phyloP scores from a whole-genome alignment of 2,329 filamentous ascomycete genomes.

The Tolypocladium capitatum region DNA sequence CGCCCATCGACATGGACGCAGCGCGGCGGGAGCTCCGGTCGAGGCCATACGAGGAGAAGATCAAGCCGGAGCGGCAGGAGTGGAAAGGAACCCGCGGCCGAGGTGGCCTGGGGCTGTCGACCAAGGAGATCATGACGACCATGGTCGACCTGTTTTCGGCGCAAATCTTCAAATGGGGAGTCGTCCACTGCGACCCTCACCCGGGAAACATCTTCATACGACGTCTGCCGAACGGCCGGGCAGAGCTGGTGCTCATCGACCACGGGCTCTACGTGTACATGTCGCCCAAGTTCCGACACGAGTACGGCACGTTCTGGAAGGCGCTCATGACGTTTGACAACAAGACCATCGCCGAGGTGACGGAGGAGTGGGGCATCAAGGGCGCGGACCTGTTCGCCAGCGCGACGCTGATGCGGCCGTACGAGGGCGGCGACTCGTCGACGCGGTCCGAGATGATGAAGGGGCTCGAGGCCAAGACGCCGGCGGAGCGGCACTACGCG shows the following conservation, averaged over 20 bases:
- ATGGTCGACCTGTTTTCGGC: conserved; percentile 96
- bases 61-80: conserved; percentile 69
- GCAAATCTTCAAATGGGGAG: conserved; percentile 95
- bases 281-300: conserved; percentile 65
- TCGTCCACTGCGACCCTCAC: conserved; percentile 93
- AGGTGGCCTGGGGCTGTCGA: conserved; percentile 71
- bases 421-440: conserved; percentile 66
- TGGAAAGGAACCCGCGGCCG: conserved; percentile 63
- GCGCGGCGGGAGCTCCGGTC: conserved; percentile 33
- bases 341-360: conserved; percentile 57
- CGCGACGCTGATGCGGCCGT: conserved; percentile 79
- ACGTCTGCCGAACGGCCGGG: conserved; percentile 63
- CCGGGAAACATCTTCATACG: conserved; percentile 96
- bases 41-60: conserved; percentile 38
- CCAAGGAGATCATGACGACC: conserved; percentile 85
- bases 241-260: conserved; percentile 91
- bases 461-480: conserved; percentile 43
- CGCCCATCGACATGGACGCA: conserved; percentile 30
- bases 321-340: conserved; percentile 90
- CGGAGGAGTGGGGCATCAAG: conserved; percentile 72
- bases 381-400: conserved; percentile 85
- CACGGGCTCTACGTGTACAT: conserved; percentile 94
- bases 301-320: conserved; percentile 90
- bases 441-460: conserved; percentile 52
- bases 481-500: conserved; percentile 68